A percentile compares a stretch with the other conserved stretches of the same genome.
phyloP scores from a whole-genome alignment of 306 rosid genomes.

The Citrullus amarus region DNA sequence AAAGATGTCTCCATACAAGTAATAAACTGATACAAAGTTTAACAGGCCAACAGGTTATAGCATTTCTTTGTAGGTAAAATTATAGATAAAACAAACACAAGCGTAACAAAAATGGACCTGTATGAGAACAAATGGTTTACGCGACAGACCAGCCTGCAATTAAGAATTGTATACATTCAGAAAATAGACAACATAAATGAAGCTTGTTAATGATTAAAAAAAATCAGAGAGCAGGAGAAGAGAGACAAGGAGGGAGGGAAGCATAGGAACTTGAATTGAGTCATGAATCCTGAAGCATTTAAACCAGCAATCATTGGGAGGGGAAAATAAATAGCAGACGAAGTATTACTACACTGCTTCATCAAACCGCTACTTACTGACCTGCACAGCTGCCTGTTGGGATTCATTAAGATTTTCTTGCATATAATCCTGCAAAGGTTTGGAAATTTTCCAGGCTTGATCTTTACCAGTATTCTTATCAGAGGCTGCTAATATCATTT shows the following conservation, averaged over 20 bases:
- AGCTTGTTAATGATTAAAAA: background rate
- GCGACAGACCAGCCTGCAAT: conserved; percentile 86
- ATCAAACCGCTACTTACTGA: conserved; percentile 19
- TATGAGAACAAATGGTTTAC: conserved; percentile 78
- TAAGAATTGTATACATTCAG: conserved; percentile 11
- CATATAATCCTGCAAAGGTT: conserved; percentile 48
- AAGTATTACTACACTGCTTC: background rate
- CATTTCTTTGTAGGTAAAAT: conserved; percentile 1
- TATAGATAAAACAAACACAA: conserved; percentile 5
- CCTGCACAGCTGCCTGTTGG: conserved; percentile 75
- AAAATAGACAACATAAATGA: background rate
- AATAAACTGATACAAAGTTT: background rate
- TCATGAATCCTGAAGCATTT: background rate
- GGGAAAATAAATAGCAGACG: background rate
- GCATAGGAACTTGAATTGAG: background rate
- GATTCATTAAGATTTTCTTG: conserved; percentile 59
- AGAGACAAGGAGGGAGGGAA: background rate
- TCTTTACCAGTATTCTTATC: conserved; percentile 34
- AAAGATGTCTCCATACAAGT: background rate
- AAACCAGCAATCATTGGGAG: background rate
- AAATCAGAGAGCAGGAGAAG: background rate
- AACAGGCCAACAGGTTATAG: background rate
- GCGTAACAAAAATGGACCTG: conserved; percentile 50
- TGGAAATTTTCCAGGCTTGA: conserved; percentile 71
- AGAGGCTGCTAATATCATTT: conserved; percentile 55